Percentiles rank a stretch among this genome's conserved stretches.
Evolutionary conservation across 1,139 yeast species (phyloP).

Genomic region (Suhomyces choctaworum): DNA sequence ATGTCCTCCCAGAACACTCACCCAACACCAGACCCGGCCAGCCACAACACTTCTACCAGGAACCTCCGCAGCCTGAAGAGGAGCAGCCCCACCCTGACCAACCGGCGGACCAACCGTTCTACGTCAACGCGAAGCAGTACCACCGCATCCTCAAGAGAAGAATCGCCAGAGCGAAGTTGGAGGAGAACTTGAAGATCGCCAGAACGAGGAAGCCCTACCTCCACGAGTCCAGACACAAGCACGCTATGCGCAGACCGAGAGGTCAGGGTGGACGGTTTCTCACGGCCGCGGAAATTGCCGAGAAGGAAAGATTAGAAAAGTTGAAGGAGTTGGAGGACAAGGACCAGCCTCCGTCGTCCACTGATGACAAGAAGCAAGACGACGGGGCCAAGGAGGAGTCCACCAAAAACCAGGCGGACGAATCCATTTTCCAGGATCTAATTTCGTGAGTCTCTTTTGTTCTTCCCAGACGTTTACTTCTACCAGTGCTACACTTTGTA

Average conservation of each 20-base stretch:
- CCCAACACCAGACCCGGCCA: slow-evolving; percentile 8
- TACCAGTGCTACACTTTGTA: slow-evolving; percentile 5
- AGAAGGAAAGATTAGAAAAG: slow-evolving; percentile 62
- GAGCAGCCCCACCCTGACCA: slow-evolving; percentile 12
- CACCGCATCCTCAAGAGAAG: slow-evolving; percentile 92
- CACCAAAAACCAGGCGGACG: slow-evolving; percentile 4
- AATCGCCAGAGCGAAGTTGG: slow-evolving; percentile 89
- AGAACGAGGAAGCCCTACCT: slow-evolving; percentile 91
- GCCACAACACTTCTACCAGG: slow-evolving; percentile 13
- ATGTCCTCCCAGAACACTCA: slow-evolving; percentile 7
- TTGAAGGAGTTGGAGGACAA: slow-evolving; percentile 41
- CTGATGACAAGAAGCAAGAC: slow-evolving; percentile 4
- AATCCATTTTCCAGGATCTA: slow-evolving; percentile 4
- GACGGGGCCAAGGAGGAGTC: slow-evolving; percentile 7
- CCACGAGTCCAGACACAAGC: slow-evolving; percentile 97
- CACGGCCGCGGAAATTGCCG: slow-evolving; percentile 96
- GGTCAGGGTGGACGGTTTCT: slow-evolving; percentile 98
- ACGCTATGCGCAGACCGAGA: slow-evolving; percentile 98
- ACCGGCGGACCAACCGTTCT: slow-evolving; percentile 80
- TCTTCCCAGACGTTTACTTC: slow-evolving; percentile 4
- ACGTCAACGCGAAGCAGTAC: slow-evolving; percentile 96
- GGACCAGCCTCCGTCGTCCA: slow-evolving; percentile 2
- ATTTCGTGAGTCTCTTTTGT: slow-evolving; percentile 5
- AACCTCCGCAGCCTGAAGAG: slow-evolving; percentile 9
- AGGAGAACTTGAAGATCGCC: slow-evolving; percentile 82